Conservation (phyloP, 805 yeast genomes). For the Metschnikowia cubensis region DNA sequence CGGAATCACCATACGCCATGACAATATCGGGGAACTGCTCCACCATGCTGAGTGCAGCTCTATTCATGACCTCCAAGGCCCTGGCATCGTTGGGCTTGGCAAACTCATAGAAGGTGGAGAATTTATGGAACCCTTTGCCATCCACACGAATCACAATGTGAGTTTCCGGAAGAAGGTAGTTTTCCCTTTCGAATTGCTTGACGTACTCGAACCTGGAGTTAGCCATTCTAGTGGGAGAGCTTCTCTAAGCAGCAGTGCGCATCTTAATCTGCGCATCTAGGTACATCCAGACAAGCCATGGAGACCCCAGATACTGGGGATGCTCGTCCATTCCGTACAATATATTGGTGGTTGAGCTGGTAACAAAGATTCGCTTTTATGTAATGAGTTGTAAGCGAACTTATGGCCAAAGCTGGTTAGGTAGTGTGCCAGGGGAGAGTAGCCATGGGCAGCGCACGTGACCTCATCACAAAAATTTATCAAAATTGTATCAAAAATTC, state of each 20-base stretch:
- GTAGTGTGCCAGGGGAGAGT: too few species aligned
- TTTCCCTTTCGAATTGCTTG: conserved; percentile 71
- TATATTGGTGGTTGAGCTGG: too few species aligned
- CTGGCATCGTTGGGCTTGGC: conserved; percentile 80
- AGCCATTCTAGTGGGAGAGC: conserved; percentile 49
- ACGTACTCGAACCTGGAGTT: conserved; percentile 88
- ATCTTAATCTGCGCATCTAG: not conserved
- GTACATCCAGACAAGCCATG: not conserved
- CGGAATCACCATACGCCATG: conserved; percentile 91
- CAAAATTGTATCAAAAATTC: conserved; percentile 7
- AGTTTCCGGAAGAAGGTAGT: conserved; percentile 69
- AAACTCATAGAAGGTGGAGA: conserved; percentile 69
- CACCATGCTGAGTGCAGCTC: conserved; percentile 67
- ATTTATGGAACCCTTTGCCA: conserved; percentile 90
- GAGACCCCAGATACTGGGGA: not conserved
- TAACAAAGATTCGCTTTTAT: too few species aligned
- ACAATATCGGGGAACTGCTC: conserved; percentile 64
- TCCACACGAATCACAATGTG: conserved; percentile 83
- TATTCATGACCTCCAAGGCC: conserved; percentile 79
- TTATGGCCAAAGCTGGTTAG: not conserved
- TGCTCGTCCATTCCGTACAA: not conserved
- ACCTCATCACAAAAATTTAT: conserved; percentile 19
- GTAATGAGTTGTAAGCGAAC: not conserved
- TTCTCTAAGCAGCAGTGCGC: not conserved
- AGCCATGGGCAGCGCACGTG: conserved; percentile 9